Evolutionary conservation across 345 rosid species (phyloP), one percentile per base, ranked within the genome.

Genomic region (Melastoma malabathricum): DNA sequence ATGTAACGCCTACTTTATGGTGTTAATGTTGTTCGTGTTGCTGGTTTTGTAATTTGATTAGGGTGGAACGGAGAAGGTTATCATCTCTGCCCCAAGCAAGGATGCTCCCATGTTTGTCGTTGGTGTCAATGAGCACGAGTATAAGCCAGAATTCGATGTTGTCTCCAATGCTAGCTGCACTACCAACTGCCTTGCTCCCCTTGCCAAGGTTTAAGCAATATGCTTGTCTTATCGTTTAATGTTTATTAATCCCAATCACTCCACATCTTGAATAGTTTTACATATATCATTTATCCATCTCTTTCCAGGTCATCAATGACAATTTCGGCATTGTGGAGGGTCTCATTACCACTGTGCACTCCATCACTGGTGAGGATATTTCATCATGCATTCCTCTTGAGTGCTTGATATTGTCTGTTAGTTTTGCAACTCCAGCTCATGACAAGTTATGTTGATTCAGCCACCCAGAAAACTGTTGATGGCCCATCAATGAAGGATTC

Each of bases 151-250:
- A 45, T 76, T 81, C 16, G 23, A 76, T 63, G 70, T 89, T 54
- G 93, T 89, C 48, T 89, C 97, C 65, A 89, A 85, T 63, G 95
- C 95, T 49, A 89, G 97, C 51, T 89, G 97, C 82, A 89, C 96
- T 18, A 86, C 97, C 72, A 86, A 89, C 77, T 89, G 96, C 51
- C 96, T 89, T 56, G 97, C 97, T 55, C 83, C 92, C 58, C 79
- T 89, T 62, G 98, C 98, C 60, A 90, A 90, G 86, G 97, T 82
- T 2, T 0, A 0, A 15, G 0, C 12, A 18, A 34, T 9, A 6
- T 18, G 22, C 18, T 2, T 0, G n/a, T 45, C 3, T 18, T 12
- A 27, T 34, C 29, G 4, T 22, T 22, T 22, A 22, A 22, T 4
- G 10, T 2, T 23, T 1, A 10, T 0, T 18, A 13, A 17, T 44